Evolutionary conservation across 2,329 filamentous ascomycete genomes (phyloP).

Genomic region (Penicillium nordicum): DNA sequence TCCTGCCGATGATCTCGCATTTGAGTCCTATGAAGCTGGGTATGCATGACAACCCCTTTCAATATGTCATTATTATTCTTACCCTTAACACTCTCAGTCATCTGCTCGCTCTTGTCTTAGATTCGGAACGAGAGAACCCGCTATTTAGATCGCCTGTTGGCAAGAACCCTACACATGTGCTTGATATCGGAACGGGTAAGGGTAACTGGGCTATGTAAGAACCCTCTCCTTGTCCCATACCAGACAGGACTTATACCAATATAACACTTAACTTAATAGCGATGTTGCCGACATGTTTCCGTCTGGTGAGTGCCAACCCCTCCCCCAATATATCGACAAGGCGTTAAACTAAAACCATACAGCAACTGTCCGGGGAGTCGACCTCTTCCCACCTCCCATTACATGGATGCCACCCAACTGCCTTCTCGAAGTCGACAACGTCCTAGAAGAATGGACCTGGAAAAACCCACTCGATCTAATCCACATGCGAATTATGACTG

Average conservation of each 20-base stretch:
- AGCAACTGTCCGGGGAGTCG: slow-evolving; percentile 2
- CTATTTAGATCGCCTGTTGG: slow-evolving; percentile 13
- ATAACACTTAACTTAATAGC: neutral
- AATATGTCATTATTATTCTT: neutral
- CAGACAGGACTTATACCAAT: neutral
- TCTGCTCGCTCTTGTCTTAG: slow-evolving; percentile 12
- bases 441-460: slow-evolving; percentile 6
- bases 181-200: slow-evolving; percentile 15
- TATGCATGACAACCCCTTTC: neutral
- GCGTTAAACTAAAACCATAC: neutral
- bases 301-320: neutral
- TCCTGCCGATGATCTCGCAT: slow-evolving; percentile 17
- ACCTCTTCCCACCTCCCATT: slow-evolving; percentile 3
- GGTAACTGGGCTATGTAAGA: slow-evolving; percentile 7
- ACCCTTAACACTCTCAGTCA: slow-evolving; percentile 4
- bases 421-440: slow-evolving; percentile 1
- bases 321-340: neutral
- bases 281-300: slow-evolving; percentile 7
- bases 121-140: slow-evolving; percentile 12
- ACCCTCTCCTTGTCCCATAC: too few relatives aligned
- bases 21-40: slow-evolving; percentile 20
- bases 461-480: neutral
- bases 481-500: neutral
- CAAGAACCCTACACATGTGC: slow-evolving; percentile 6
- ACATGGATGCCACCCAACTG: slow-evolving; percentile 5